Evolutionary conservation across 1,284 basidiomycete genomes (phyloP).

Genomic region (Cutaneotrichosporon cyanovorans): DNA sequence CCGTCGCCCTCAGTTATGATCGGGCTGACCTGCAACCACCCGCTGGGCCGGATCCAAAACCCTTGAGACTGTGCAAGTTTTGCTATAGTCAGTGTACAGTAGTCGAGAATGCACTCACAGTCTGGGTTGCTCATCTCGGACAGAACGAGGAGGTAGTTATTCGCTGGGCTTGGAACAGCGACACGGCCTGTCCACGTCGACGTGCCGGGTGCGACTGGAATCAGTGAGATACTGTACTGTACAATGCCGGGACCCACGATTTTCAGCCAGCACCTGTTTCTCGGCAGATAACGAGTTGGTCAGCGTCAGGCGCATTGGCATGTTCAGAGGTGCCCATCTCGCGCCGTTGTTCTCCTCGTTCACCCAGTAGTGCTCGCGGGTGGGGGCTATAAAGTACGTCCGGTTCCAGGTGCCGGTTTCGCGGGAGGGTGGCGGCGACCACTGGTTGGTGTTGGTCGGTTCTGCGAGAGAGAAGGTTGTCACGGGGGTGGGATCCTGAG

Average conservation of each 20-base stretch:
- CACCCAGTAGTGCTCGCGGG: slow-evolving; percentile 14
- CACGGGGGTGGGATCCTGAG: neutral
- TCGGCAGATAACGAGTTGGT: slow-evolving; percentile 6
- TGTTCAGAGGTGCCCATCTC: slow-evolving; percentile 9
- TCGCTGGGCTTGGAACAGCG: neutral
- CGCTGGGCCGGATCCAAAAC: slow-evolving; percentile 15
- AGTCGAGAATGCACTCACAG: slow-evolving; percentile 1
- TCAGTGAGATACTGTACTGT: neutral
- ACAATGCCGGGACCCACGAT: neutral
- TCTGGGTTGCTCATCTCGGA: slow-evolving; percentile 6
- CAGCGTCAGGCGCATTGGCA: slow-evolving; percentile 12
- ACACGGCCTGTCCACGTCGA: slow-evolving; percentile 4
- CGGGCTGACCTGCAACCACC: slow-evolving; percentile 6
- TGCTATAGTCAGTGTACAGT: slow-evolving; percentile 77
- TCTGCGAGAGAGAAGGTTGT: neutral
- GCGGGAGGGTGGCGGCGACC: neutral
- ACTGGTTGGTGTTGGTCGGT: neutral
- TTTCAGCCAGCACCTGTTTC: slow-evolving; percentile 7
- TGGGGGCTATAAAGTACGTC: slow-evolving; percentile 9
- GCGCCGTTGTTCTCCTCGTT: slow-evolving; percentile 14
- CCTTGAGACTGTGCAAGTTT: slow-evolving; percentile 55
- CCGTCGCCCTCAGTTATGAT: neutral
- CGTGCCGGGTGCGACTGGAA: slow-evolving; percentile 5
- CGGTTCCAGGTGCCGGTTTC: slow-evolving; percentile 3
- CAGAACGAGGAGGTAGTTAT: slow-evolving; percentile 10